Evolutionary conservation across 768 basidiomycete species (phyloP).

Genomic region (Lentinula boryana): DNA sequence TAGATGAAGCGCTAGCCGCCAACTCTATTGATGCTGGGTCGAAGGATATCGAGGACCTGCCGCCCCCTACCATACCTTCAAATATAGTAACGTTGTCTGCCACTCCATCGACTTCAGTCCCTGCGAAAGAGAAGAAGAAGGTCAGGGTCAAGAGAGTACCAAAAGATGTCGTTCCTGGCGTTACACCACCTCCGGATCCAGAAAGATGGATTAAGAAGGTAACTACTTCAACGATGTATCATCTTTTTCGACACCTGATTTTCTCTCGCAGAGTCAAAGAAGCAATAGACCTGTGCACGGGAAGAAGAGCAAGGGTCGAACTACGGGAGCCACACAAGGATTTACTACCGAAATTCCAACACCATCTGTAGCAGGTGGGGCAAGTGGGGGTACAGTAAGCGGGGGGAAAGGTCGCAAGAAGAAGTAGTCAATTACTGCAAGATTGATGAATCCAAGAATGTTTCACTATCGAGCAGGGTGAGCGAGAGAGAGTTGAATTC

Average conservation of each 20-base stretch:
- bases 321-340: conserved; percentile 70
- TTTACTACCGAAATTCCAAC: conserved; percentile 32
- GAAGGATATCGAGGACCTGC: conserved; percentile 47
- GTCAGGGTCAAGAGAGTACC: conserved; percentile 66
- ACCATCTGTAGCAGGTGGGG: conserved; percentile 17
- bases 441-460: neutral
- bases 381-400: conserved; percentile 27
- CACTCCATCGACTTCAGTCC: conserved; percentile 22
- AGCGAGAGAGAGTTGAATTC: neutral
- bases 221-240: neutral
- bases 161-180: conserved; percentile 68
- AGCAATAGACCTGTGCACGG: conserved; percentile 46
- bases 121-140: conserved; percentile 31
- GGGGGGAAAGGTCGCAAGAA: conserved; percentile 62
- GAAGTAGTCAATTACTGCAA: conserved; percentile 33
- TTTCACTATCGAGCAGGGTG: neutral
- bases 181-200: conserved; percentile 79
- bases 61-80: conserved; percentile 46
- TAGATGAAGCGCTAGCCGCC: conserved; percentile 53
- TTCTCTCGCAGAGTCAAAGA: conserved; percentile 21
- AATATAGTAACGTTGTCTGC: conserved; percentile 20
- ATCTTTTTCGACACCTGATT: neutral
- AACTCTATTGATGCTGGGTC: conserved; percentile 23
- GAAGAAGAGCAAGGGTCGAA: conserved; percentile 46
- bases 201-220: conserved; percentile 84